Evolutionary conservation across 139 green algal species (phyloP).

Genomic region (Closterium sp.): DNA sequence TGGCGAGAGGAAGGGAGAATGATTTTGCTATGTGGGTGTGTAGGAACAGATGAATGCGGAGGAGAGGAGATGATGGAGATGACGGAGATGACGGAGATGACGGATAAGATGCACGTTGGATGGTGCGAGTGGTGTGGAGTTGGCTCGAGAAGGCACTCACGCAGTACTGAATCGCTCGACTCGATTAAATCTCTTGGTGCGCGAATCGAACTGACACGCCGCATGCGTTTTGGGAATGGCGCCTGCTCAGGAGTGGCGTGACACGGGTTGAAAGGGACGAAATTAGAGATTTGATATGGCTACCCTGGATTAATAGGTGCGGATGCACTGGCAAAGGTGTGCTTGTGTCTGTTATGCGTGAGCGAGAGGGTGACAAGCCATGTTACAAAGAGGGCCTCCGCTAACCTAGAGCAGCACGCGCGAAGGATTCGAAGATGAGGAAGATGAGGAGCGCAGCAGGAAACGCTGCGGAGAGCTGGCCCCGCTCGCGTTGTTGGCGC

Average conservation of each 20-base stretch:
- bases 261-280: background rate
- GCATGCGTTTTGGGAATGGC: background rate
- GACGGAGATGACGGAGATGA: background rate
- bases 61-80: too few species aligned
- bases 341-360: too few species aligned
- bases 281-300: background rate
- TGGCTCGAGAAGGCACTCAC: background rate
- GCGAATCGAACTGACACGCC: background rate
- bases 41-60: too few species aligned
- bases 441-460: background rate
- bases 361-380: too few species aligned
- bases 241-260: background rate
- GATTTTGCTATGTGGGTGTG: background rate
- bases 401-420: background rate
- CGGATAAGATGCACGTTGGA: background rate
- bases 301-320: too few species aligned
- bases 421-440: background rate
- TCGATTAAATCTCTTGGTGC: background rate
- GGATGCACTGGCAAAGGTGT: too few species aligned
- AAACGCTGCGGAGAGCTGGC: background rate
- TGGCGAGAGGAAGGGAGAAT: background rate
- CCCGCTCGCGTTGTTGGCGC: background rate
- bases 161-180: background rate
- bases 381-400: background rate
- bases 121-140: background rate